These are phyloP conservation scores for Umbelopsis sp. DNA, from an alignment of 192 early-diverging fungal genomes.

Conservation along the genomic window DNA sequence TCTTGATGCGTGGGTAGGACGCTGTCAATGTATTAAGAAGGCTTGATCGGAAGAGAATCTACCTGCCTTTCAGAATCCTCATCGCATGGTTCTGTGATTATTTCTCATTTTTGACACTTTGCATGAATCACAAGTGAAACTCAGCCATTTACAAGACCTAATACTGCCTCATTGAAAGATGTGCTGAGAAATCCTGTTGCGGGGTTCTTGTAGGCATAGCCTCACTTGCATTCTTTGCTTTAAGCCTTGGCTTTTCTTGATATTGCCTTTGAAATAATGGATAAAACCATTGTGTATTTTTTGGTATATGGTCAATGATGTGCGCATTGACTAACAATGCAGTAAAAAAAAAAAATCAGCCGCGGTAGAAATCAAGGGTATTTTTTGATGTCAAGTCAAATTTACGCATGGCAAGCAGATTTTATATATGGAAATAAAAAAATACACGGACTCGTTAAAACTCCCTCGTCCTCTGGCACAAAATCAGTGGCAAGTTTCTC, in stretches of 20 bases:
- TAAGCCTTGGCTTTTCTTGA: not conserved
- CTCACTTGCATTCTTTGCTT: not conserved
- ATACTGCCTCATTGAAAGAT: no score
- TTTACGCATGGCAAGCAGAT: not conserved
- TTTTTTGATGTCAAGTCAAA: not conserved
- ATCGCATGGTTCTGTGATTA: conserved; percentile 13
- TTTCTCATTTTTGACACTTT: conserved; percentile 7
- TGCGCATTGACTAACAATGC: not conserved
- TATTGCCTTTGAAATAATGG: not conserved
- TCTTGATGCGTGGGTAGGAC: no score
- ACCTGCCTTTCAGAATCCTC: not conserved
- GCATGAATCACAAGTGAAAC: conserved; percentile 22
- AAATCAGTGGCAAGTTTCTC: conserved; percentile 12
- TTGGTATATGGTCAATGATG: no score
- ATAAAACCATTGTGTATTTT: not conserved
- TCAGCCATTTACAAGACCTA: not conserved
- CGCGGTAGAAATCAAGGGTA: conserved; percentile 15
- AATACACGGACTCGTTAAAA: conserved; percentile 2
- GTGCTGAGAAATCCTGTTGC: not conserved
- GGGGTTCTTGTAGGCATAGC: not conserved
- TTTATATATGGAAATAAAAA: conserved; percentile 6
- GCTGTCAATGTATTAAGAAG: not conserved
- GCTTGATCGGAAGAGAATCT: not conserved
- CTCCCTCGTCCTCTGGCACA: not conserved
- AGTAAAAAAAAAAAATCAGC: conserved; percentile 1